Percentiles rank a stretch among this genome's conserved stretches.
phyloP scores from a whole-genome alignment of 148 eudicot species.

The Vaccinium macrocarpon region DNA sequence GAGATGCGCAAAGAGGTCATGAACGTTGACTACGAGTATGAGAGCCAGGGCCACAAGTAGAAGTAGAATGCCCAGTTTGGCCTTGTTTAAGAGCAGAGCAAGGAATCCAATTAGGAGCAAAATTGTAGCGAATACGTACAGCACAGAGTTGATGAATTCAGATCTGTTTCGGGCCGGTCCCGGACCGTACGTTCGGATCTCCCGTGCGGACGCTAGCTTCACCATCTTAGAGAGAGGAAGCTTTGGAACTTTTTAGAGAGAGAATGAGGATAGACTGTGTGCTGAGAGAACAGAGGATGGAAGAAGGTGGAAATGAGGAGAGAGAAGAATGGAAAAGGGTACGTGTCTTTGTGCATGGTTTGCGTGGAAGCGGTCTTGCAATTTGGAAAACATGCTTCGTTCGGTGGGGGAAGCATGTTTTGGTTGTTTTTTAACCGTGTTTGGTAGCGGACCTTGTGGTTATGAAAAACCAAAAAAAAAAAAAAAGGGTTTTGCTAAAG shows the following conservation, averaged over 20 bases:
- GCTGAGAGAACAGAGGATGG: neutral
- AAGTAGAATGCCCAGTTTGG: constrained; percentile 53
- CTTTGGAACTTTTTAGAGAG: neutral
- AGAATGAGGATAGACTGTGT: neutral
- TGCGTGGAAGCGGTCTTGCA: neutral
- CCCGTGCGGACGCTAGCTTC: constrained; percentile 81
- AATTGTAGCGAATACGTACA: constrained; percentile 58
- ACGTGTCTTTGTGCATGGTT: constrained; percentile 18
- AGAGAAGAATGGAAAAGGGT: neutral
- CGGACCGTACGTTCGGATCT: constrained; percentile 61
- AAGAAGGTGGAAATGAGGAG: neutral
- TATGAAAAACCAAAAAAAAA: too few species aligned
- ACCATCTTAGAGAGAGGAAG: constrained; percentile 43
- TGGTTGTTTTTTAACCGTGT: too few species aligned
- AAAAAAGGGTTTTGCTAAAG: too few species aligned
- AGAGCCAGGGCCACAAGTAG: constrained; percentile 39
- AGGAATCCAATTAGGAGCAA: constrained; percentile 49
- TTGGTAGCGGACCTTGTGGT: too few species aligned
- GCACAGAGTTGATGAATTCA: constrained; percentile 77
- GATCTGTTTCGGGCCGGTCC: constrained; percentile 40
- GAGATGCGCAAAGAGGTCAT: constrained; percentile 76
- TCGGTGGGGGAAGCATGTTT: neutral
- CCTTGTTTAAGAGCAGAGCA: constrained; percentile 48
- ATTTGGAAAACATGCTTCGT: neutral
- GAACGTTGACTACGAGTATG: constrained; percentile 45